Conservation (phyloP, 2,329 filamentous ascomycete species). For the Colletotrichum sp. region DNA sequence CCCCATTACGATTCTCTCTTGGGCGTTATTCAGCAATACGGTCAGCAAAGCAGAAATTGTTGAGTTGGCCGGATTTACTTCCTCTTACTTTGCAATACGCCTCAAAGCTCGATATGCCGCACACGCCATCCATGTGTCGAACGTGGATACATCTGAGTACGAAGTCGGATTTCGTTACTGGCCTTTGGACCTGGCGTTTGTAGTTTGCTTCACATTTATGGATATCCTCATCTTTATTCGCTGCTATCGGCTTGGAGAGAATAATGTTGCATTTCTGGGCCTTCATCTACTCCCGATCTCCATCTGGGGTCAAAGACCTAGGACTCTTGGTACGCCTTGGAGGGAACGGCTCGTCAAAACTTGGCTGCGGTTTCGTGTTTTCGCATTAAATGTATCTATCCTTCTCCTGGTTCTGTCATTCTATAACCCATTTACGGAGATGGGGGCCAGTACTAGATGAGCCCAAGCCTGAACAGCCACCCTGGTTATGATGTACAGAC, state of each 20-base stretch:
- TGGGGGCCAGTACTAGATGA: background rate
- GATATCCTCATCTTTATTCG: background rate
- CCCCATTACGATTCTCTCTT: background rate
- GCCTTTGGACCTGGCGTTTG: background rate
- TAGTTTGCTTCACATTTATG: background rate
- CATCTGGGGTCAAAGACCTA: background rate
- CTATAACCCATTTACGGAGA: background rate
- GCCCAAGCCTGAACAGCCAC: background rate
- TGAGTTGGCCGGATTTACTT: background rate
- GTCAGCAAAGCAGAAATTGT: background rate
- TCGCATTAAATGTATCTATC: background rate
- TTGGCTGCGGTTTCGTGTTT: background rate
- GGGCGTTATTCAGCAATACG: background rate
- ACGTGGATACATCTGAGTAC: background rate
- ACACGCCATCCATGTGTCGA: background rate
- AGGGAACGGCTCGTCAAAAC: background rate
- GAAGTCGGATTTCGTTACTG: background rate
- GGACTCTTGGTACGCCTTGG: background rate
- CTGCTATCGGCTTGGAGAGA: background rate
- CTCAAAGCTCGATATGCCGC: background rate
- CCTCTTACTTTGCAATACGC: background rate
- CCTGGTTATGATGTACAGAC: background rate
- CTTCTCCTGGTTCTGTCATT: background rate
- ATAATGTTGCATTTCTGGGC: background rate
- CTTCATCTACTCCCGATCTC: background rate